phyloP scores from a whole-genome alignment of 345 rosid species.

The Diplotaxis tenuifolia region DNA sequence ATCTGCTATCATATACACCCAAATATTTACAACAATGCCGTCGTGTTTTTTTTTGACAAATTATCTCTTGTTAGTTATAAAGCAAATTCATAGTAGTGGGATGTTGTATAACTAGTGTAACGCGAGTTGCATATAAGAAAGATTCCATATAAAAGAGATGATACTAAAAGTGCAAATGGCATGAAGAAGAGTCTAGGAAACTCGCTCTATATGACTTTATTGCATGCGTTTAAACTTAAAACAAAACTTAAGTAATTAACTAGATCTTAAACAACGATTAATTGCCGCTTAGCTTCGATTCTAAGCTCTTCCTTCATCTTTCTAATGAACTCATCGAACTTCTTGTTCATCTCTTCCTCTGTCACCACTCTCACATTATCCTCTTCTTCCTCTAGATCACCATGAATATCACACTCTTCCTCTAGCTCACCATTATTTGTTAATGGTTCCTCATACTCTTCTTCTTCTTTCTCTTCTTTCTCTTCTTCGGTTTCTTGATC shows the following conservation, averaged over 20 bases:
- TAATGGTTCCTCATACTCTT: conserved; percentile 2
- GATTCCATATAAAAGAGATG: not conserved
- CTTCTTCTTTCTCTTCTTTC: conserved; percentile 25
- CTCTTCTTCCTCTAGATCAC: conserved; percentile 18
- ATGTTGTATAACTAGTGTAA: not conserved
- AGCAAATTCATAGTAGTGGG: no score
- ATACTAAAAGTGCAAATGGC: not conserved
- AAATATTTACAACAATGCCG: not conserved
- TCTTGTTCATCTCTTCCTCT: conserved; percentile 73
- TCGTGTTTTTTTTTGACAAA: no score
- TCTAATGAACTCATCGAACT: conserved; percentile 83
- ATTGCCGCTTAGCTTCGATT: conserved; percentile 58
- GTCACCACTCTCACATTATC: conserved; percentile 45
- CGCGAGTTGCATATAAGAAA: not conserved
- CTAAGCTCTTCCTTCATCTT: conserved; percentile 75
- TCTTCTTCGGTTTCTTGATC: conserved; percentile 27
- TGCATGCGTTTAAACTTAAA: not conserved
- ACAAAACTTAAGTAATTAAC: not conserved
- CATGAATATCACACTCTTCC: conserved; percentile 18
- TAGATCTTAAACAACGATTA: conserved; percentile 46
- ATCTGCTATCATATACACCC: not conserved
- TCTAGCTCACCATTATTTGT: conserved; percentile 15
- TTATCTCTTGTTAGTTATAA: no score
- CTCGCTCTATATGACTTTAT: conserved; percentile 10
- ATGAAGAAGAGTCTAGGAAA: conserved; percentile 7